These are phyloP conservation scores for Boletus subparvulus DNA, from an alignment of 768 basidiomycete species.

Conservation along the genomic window DNA sequence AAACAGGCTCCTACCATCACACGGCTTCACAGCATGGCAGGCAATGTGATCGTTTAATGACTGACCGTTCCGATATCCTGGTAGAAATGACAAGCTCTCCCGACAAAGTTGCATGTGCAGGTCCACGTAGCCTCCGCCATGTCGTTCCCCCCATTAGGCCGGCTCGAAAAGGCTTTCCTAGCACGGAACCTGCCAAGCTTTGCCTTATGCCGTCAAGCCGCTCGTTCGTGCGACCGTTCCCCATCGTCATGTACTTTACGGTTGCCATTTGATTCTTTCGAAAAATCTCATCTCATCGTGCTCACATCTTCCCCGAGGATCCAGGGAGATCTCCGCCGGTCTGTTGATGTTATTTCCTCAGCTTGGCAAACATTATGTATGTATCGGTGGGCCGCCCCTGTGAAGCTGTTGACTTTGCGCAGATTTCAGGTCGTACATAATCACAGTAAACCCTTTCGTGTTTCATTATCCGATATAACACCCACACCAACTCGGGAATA, in stretches of 20 bases:
- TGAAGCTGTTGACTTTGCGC: constrained; percentile 4
- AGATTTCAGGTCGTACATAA: background rate
- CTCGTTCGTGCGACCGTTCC: background rate
- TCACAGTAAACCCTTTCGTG: background rate
- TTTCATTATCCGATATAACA: background rate
- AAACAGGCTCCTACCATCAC: constrained; percentile 16
- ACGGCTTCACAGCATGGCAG: constrained; percentile 23
- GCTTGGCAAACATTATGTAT: background rate
- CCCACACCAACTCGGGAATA: background rate
- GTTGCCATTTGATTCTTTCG: background rate
- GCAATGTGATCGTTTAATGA: constrained; percentile 2
- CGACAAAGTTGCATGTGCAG: constrained; percentile 4
- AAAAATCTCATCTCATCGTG: background rate
- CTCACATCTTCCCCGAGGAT: background rate
- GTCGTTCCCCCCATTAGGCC: background rate
- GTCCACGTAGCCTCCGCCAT: background rate
- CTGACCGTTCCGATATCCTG: background rate
- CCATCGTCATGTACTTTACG: background rate
- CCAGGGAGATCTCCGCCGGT: constrained; percentile 1
- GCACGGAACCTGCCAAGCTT: constrained; percentile 2
- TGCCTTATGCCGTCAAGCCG: constrained; percentile 1
- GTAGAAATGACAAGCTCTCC: background rate
- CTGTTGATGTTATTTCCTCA: background rate
- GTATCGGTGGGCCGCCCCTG: background rate
- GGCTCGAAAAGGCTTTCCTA: background rate